Evolutionary conservation across 129 eudicot species (phyloP).

Genomic region (Arctium lappa): DNA sequence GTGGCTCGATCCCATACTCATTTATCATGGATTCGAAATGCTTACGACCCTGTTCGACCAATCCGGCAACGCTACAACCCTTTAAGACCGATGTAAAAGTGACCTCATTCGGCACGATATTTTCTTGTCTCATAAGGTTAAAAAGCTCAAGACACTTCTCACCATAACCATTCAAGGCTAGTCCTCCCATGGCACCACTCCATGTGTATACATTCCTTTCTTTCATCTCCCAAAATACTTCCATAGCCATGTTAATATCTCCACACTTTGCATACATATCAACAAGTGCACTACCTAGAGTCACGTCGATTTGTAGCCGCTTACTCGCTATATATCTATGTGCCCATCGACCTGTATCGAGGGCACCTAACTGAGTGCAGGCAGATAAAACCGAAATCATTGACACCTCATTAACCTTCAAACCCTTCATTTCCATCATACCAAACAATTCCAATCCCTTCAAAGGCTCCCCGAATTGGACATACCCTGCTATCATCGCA

Average conservation of each 20-base stretch:
- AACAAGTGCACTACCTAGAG: constrained; percentile 41
- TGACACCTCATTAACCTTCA: constrained; percentile 42
- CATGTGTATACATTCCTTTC: constrained; percentile 45
- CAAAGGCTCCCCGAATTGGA: constrained; percentile 19
- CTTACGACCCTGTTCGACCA: constrained; percentile 41
- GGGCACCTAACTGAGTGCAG: constrained; percentile 37
- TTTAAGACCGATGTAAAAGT: constrained; percentile 40
- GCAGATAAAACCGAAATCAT: constrained; percentile 47
- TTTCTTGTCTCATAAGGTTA: constrained; percentile 9
- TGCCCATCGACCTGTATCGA: constrained; percentile 16
- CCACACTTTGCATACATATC: constrained; percentile 64
- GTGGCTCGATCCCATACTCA: constrained; percentile 28
- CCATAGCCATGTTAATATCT: constrained; percentile 34
- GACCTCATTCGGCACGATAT: constrained; percentile 35
- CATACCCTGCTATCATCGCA: constrained; percentile 42
- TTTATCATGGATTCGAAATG: constrained; percentile 34
- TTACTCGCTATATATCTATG: constrained; percentile 22
- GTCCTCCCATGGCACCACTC: constrained; percentile 54
- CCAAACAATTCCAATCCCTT: constrained; percentile 33
- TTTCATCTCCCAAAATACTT: constrained; percentile 41
- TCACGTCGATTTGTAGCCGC: constrained; percentile 27
- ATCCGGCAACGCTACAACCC: constrained; percentile 42
- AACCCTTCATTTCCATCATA: constrained; percentile 25
- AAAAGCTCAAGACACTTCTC: constrained; percentile 27
- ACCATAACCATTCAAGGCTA: constrained; percentile 51